Conservation (phyloP, 257 asterid genomes). For the Scutellaria galericulata region DNA sequence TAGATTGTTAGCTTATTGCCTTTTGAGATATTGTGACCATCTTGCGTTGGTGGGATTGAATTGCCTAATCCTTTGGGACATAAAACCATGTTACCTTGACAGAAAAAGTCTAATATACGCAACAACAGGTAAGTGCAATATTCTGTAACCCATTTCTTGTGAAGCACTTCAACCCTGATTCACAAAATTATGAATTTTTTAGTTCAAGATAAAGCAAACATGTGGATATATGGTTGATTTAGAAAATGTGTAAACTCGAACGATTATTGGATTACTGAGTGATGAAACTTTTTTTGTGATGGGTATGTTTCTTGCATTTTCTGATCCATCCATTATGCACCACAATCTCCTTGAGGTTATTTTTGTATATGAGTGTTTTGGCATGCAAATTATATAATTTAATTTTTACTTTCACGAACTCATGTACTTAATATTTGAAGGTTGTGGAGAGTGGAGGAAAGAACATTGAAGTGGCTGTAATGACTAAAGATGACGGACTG, state of each 20-base stretch:
- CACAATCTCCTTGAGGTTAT: background rate
- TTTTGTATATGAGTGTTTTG: background rate
- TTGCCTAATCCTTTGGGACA: background rate
- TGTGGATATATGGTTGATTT: background rate
- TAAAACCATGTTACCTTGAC: background rate
- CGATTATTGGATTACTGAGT: background rate
- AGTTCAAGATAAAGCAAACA: background rate
- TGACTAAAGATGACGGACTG: conserved; percentile 82
- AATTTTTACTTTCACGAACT: background rate
- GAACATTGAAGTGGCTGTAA: conserved; percentile 95
- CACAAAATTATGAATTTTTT: background rate
- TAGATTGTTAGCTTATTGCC: background rate
- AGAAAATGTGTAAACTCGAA: background rate
- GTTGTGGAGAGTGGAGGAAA: conserved; percentile 98
- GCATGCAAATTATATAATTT: conserved; percentile 5
- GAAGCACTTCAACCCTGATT: background rate
- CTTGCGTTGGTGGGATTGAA: too few relatives aligned
- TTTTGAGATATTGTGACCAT: background rate
- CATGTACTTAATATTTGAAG: conserved; percentile 41
- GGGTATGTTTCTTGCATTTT: background rate
- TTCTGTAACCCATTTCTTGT: background rate
- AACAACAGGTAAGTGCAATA: background rate
- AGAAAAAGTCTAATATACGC: background rate
- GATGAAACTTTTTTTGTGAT: background rate
- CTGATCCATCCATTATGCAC: conserved; percentile 5